These are phyloP conservation scores for Knoxia roxburghii DNA, from an alignment of 257 asterid genomes.

Conservation along the genomic window DNA sequence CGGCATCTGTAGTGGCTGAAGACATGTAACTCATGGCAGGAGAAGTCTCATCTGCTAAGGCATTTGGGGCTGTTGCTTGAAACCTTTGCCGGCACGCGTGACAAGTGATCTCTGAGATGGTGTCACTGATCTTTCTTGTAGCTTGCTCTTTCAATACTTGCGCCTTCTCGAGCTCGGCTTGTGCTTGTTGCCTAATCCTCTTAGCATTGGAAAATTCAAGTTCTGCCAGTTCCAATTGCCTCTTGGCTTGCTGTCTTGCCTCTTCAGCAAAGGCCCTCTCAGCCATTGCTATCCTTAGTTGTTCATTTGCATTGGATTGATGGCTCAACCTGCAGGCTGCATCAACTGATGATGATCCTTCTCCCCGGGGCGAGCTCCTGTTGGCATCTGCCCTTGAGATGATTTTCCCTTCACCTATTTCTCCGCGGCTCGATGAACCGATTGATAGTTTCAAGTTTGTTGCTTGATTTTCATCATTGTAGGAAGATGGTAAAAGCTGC, in stretches of 20 bases:
- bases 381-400: slow-evolving; percentile 2
- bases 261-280: slow-evolving; percentile 67
- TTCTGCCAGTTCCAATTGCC: slow-evolving; percentile 59
- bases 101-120: slow-evolving; percentile 58
- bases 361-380: neutral
- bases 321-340: slow-evolving; percentile 23
- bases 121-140: slow-evolving; percentile 33
- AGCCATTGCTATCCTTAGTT: slow-evolving; percentile 43
- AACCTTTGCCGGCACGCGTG: slow-evolving; percentile 49
- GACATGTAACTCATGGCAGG: slow-evolving; percentile 33
- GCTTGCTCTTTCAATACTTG: slow-evolving; percentile 45
- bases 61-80: slow-evolving; percentile 18
- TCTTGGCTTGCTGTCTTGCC: slow-evolving; percentile 46
- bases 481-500: slow-evolving; percentile 45
- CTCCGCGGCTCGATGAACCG: slow-evolving; percentile 17
- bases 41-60: slow-evolving; percentile 23
- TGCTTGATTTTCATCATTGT: slow-evolving; percentile 16
- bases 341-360: neutral
- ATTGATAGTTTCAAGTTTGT: slow-evolving; percentile 26
- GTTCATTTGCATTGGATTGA: slow-evolving; percentile 30
- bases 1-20: slow-evolving; percentile 29
- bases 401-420: neutral
- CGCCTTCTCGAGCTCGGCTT: slow-evolving; percentile 53
- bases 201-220: slow-evolving; percentile 54
- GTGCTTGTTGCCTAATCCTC: slow-evolving; percentile 56